Evolutionary conservation across 164 flowering plant species (phyloP), one percentile per base, ranked within the genome.

Genomic region (Annona squamosa): DNA sequence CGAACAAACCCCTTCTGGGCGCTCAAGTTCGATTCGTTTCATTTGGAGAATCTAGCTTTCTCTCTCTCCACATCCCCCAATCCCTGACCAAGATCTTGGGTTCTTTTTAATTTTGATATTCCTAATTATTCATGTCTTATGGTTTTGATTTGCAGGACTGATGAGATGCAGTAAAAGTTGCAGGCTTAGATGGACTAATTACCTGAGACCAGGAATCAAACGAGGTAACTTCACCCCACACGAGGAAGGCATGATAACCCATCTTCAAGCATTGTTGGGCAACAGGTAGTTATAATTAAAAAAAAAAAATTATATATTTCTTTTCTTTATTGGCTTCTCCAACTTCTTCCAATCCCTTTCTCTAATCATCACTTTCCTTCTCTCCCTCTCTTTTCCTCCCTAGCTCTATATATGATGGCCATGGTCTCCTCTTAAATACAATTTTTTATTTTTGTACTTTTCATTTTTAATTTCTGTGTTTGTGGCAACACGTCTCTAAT

Each of bases 81-180:
- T 66, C 68, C 37, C 37, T 41, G 66, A 18, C 26, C 66, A 37
- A 41, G 44, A 19, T 37, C 68, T 17, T 42, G 10, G 9, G 5
- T 66, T 42, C 46, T 41, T 66, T 26, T 52, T 42, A 12, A 12
- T 66, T 43, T 16, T 42, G n/a, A 9, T 66, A 4, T 41, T 66
- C 47, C 6, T 44, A 13, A 4, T 9, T 26, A 26, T 26, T 26
- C 37, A 26, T 26, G 37, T 26, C 37, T 26, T 26, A 26, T 26
- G 37, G 37, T 26, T 26, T 66, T 13, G 2, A 1, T 52, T 13
- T 48, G 4, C 67, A 89, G 98, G 98, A 48, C 71, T 93, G 86
- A 41, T 88, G 75, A 90, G 98, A 70, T 93, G 98, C 84, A 93
- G 98, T 85, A 93, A 93, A 77, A 93, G 98, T 79, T 93, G 98